Evolutionary conservation across 306 rosid species (phyloP).

Genomic region (Sicyos edulis): DNA sequence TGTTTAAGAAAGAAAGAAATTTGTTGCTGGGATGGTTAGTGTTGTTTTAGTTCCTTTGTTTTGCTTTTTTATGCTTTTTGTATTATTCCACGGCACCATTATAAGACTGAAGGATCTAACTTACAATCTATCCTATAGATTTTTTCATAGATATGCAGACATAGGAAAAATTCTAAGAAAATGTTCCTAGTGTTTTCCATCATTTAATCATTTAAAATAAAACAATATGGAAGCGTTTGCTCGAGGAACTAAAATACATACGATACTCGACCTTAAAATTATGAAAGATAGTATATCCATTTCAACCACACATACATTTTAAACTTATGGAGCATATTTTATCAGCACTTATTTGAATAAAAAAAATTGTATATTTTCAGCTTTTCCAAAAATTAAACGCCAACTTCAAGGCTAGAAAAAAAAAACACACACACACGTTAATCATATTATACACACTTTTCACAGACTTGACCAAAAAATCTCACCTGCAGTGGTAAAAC

Average conservation of each 20-base stretch:
- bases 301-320: slow-evolving; percentile 1
- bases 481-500: slow-evolving; percentile 92
- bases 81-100: not conserved
- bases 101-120: not conserved
- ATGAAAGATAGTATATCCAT: not conserved
- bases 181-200: not conserved
- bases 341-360: not conserved
- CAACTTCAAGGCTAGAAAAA: not conserved
- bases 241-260: not conserved
- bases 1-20: not conserved
- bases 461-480: slow-evolving; percentile 22
- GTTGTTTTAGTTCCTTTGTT: no score
- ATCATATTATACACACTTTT: not conserved
- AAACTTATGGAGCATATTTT: not conserved
- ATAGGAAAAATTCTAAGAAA: not conserved
- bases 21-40: not conserved
- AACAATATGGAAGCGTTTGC: not conserved
- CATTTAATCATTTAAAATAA: slow-evolving; percentile 1
- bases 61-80: no score
- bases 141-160: not conserved
- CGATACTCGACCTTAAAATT: not conserved
- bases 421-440: not conserved
- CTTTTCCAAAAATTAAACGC: not conserved
- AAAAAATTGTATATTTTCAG: not conserved
- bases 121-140: not conserved